Evolutionary conservation across 2,329 filamentous ascomycete species (phyloP).

Genomic region (Trichoderma atrobrunneum): DNA sequence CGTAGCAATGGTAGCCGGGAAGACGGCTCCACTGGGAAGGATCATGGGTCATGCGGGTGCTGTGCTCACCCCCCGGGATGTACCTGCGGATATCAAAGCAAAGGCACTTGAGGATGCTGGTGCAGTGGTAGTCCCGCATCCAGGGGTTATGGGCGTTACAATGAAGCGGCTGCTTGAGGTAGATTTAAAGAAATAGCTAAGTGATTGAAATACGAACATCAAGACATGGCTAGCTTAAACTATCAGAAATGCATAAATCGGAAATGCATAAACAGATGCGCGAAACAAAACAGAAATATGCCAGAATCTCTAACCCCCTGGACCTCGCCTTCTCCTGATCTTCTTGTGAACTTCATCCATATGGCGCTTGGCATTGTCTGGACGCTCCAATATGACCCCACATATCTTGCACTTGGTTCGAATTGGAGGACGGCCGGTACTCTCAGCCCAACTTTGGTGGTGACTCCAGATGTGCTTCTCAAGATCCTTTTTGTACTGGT

Average conservation of each 20-base stretch:
- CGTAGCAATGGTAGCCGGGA: conserved; percentile 63
- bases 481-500: neutral
- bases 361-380: conserved; percentile 6
- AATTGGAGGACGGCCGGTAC: neutral
- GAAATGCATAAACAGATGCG: neutral
- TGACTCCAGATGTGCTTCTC: conserved; percentile 12
- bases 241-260: neutral
- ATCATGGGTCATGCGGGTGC: conserved; percentile 75
- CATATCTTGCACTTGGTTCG: neutral
- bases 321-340: conserved; percentile 9
- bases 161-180: conserved; percentile 34
- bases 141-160: conserved; percentile 36
- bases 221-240: neutral
- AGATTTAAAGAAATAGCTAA: neutral
- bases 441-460: conserved; percentile 3
- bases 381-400: neutral
- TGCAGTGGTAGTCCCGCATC: conserved; percentile 38
- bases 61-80: conserved; percentile 39
- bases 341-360: conserved; percentile 4
- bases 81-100: conserved; percentile 33
- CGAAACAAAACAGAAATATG: neutral
- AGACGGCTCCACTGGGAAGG: conserved; percentile 56
- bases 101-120: conserved; percentile 36
- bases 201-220: neutral
- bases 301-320: neutral